Evolutionary conservation across 108 stramenopile genomes (phyloP).

Genomic region (Skeletonema grethae): DNA sequence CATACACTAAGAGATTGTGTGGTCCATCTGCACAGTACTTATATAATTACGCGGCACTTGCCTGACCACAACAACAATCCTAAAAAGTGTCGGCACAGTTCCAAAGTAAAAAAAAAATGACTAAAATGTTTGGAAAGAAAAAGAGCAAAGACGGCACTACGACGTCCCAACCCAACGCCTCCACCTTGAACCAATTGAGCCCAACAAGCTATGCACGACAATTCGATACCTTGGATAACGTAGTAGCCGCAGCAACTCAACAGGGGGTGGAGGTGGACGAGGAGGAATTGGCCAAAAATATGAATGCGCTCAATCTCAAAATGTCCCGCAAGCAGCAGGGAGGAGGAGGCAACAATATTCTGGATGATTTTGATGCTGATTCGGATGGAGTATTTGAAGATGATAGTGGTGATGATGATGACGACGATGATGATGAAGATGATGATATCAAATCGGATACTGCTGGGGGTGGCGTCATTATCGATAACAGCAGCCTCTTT

Average conservation of each 20-base stretch:
- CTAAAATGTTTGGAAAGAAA: conserved; percentile 44
- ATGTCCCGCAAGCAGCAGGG: conserved; percentile 6
- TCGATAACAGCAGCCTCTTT: neutral
- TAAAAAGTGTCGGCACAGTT: neutral
- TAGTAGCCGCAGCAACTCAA: conserved; percentile 17
- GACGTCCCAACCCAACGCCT: conserved; percentile 11
- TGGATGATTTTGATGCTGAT: conserved; percentile 36
- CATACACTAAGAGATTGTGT: neutral
- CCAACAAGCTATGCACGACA: conserved; percentile 37
- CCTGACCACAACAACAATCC: neutral
- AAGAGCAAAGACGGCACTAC: conserved; percentile 21
- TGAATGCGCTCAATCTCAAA: neutral
- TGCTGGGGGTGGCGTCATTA: neutral
- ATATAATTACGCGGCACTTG: neutral
- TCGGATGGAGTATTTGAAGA: conserved; percentile 28
- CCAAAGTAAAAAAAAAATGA: conserved; percentile 5
- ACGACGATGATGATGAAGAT: neutral
- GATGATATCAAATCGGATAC: conserved; percentile 10
- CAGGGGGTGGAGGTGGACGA: conserved; percentile 3
- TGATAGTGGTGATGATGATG: neutral
- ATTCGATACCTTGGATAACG: conserved; percentile 30
- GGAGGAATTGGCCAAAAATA: conserved; percentile 1
- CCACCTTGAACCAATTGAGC: conserved; percentile 26
- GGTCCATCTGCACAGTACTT: neutral
- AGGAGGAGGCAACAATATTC: neutral